Evolutionary conservation across 1,284 basidiomycete species (phyloP).

Genomic region (Phlebopus sp.): DNA sequence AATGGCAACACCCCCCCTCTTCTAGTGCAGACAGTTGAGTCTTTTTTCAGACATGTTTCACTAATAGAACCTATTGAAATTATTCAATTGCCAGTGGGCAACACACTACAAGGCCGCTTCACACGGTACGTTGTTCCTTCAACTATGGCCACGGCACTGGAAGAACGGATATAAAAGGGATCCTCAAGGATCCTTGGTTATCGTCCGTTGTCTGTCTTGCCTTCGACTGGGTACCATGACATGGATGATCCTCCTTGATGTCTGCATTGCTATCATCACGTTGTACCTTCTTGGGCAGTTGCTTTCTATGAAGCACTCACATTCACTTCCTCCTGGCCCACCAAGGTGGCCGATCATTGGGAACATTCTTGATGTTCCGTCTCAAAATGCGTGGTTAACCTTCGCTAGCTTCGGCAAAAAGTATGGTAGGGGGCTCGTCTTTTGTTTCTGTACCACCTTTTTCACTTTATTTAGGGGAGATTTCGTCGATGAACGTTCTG

Average conservation of each 20-base stretch:
- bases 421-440: conserved; percentile 30
- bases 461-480: conserved; percentile 29
- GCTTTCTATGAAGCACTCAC: not conserved
- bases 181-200: too few relatives aligned
- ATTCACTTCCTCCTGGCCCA: not conserved
- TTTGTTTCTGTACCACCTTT: conserved; percentile 31
- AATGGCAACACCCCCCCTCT: too few relatives aligned
- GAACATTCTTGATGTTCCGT: not conserved
- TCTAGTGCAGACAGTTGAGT: too few relatives aligned
- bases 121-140: too few relatives aligned
- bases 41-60: too few relatives aligned
- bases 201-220: too few relatives aligned
- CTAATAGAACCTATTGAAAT: too few relatives aligned
- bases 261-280: not conserved
- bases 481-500: conserved; percentile 6
- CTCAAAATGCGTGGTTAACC: not conserved
- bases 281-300: not conserved
- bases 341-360: not conserved
- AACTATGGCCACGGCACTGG: too few relatives aligned
- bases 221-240: too few relatives aligned
- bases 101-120: too few relatives aligned
- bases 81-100: too few relatives aligned
- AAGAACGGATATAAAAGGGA: too few relatives aligned
- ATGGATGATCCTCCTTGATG: not conserved
- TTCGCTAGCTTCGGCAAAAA: not conserved